phyloP scores from a whole-genome alignment of 169 alveolate species.

The Cryptosporidium andersoni region DNA sequence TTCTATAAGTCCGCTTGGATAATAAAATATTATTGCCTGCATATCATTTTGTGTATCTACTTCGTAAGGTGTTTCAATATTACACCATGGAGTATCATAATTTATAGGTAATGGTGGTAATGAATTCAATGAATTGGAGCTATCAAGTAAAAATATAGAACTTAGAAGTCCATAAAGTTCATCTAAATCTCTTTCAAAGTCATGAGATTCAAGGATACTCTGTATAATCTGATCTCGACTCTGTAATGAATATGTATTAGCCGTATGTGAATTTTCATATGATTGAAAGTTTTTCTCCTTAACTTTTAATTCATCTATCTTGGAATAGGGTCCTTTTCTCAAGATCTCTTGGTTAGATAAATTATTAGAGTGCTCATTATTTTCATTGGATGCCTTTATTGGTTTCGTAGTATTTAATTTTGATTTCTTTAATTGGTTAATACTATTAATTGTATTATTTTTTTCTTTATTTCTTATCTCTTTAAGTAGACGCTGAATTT shows the following conservation, averaged over 20 bases:
- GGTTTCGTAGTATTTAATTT: too few relatives aligned
- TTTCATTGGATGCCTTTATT: too few relatives aligned
- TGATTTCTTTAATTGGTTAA: too few relatives aligned
- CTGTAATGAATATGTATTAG: not conserved
- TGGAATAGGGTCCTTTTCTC: too few relatives aligned
- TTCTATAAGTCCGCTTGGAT: conserved; percentile 65
- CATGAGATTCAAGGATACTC: conserved; percentile 7
- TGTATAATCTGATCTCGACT: conserved; percentile 23
- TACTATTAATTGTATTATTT: not conserved
- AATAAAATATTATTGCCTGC: conserved; percentile 26
- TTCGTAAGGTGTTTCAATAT: conserved; percentile 57
- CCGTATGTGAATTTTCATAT: too few relatives aligned
- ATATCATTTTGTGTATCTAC: conserved; percentile 15
- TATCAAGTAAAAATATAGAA: conserved; percentile 30
- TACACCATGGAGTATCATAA: conserved; percentile 42
- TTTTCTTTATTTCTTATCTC: conserved; percentile 13
- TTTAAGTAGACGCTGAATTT: conserved; percentile 32
- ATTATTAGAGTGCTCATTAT: too few relatives aligned
- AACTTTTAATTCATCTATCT: too few relatives aligned
- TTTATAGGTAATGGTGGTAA: conserved; percentile 42
- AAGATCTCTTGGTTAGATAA: too few relatives aligned
- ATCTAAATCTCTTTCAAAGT: conserved; percentile 61
- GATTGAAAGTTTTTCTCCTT: too few relatives aligned
- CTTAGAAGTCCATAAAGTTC: conserved; percentile 42
- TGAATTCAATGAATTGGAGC: conserved; percentile 11